Conservation (phyloP, 2,329 filamentous ascomycete genomes). For the Alternaria brassicae region DNA sequence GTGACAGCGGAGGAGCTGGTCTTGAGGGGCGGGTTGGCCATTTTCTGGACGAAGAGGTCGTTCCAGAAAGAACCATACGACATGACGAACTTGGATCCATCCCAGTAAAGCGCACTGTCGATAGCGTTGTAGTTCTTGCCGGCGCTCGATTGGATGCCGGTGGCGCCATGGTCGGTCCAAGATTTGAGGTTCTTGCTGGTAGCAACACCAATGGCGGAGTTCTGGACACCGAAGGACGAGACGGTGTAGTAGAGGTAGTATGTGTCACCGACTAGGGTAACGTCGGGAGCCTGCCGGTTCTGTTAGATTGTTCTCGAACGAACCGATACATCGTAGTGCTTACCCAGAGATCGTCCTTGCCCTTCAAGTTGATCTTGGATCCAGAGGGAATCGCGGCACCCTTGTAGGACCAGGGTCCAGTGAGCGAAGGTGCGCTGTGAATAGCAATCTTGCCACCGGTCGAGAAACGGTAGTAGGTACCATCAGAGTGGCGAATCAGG, state of each 20-base stretch:
- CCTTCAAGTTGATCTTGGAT: constrained; percentile 55
- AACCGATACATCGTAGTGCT: background rate
- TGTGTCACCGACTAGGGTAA: constrained; percentile 61
- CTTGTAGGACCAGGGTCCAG: constrained; percentile 60
- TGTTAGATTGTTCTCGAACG: background rate
- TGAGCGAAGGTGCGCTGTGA: constrained; percentile 56
- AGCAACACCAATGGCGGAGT: constrained; percentile 67
- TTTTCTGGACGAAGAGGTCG: constrained; percentile 66
- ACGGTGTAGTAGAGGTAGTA: constrained; percentile 74
- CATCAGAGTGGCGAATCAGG: constrained; percentile 57
- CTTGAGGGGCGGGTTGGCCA: constrained; percentile 51
- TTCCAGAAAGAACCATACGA: constrained; percentile 75
- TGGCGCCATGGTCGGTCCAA: constrained; percentile 67
- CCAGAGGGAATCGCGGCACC: constrained; percentile 57
- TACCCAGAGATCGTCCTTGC: constrained; percentile 61
- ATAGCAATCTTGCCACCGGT: constrained; percentile 60
- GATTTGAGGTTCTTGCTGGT: constrained; percentile 59
- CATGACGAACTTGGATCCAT: constrained; percentile 57
- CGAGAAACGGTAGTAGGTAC: constrained; percentile 62
- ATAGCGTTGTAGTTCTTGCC: constrained; percentile 60
- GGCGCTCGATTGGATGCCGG: constrained; percentile 55
- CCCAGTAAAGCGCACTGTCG: constrained; percentile 57
- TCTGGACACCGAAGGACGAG: constrained; percentile 67
- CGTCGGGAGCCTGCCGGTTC: constrained; percentile 65
- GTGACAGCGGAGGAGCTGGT: constrained; percentile 44